These are phyloP conservation scores for Amphirosellinia nigrospora DNA, from an alignment of 495 filamentous ascomycete genomes.

Conservation along the genomic window DNA sequence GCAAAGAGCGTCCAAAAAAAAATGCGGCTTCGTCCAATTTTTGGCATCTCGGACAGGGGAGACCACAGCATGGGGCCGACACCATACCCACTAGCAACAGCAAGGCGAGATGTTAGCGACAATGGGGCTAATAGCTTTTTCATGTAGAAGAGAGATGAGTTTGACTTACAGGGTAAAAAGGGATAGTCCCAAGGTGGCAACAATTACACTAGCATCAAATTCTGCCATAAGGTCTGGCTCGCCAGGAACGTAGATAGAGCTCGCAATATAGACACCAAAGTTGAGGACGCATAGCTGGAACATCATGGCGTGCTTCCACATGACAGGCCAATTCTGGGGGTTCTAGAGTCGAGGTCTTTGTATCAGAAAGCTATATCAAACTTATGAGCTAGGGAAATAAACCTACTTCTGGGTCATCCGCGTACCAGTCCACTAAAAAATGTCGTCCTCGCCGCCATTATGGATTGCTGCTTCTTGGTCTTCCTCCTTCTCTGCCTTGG, in stretches of 20 bases:
- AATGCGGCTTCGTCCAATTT: constrained; percentile 33
- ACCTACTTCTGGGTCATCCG: constrained; percentile 35
- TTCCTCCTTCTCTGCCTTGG: not conserved
- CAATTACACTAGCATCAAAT: constrained; percentile 49
- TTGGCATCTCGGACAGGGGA: constrained; percentile 42
- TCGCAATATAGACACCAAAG: constrained; percentile 38
- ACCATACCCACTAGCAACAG: constrained; percentile 34
- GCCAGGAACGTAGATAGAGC: constrained; percentile 53
- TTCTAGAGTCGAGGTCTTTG: constrained; percentile 24
- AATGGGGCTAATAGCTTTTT: not conserved
- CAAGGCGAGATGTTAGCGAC: constrained; percentile 3
- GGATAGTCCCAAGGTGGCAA: constrained; percentile 55
- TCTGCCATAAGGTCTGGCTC: constrained; percentile 43
- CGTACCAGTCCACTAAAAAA: constrained; percentile 35
- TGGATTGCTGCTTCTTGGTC: not conserved
- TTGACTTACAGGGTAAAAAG: constrained; percentile 53
- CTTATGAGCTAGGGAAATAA: not conserved
- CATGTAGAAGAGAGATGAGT: not conserved
- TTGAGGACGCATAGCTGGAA: constrained; percentile 37
- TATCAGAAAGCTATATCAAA: not conserved
- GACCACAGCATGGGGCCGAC: constrained; percentile 42
- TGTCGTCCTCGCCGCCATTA: not conserved
- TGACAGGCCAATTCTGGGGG: constrained; percentile 35
- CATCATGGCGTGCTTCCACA: constrained; percentile 27
- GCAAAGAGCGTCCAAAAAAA: constrained; percentile 41